A percentile compares a stretch with the other conserved stretches of the same genome.
Evolutionary conservation across 192 early-diverging fungal genomes (phyloP).

Genomic region (Rhizophagus clarus): DNA sequence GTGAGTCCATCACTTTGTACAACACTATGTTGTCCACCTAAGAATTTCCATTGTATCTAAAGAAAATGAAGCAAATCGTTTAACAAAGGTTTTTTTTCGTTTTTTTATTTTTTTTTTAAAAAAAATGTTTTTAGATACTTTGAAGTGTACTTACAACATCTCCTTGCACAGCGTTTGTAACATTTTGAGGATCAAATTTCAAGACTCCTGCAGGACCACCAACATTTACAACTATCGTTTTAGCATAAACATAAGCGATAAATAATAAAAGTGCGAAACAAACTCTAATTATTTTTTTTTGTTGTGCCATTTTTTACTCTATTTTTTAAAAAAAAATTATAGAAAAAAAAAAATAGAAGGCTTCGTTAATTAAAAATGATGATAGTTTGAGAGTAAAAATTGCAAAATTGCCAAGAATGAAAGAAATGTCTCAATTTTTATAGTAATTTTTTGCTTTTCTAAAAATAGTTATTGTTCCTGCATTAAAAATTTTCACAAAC

Average conservation of each 20-base stretch:
- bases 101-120: background rate
- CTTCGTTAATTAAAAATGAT: too few species aligned
- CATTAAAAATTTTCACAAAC: too few species aligned
- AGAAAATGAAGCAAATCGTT: too few species aligned
- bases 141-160: background rate
- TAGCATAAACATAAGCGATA: background rate
- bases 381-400: too few species aligned
- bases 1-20: background rate
- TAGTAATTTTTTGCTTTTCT: too few species aligned
- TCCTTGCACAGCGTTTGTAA: background rate
- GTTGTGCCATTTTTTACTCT: background rate
- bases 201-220: background rate
- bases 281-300: background rate
- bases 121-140: too few species aligned
- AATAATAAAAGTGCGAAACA: background rate
- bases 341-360: too few species aligned
- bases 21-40: background rate
- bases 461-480: too few species aligned
- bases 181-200: background rate
- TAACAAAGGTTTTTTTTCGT: background rate
- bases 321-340: too few species aligned
- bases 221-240: background rate
- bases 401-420: too few species aligned
- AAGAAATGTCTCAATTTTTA: too few species aligned
- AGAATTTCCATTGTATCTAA: background rate